Conservation (phyloP, 2,329 filamentous ascomycete species). For the Sclerotinia trifoliorum region DNA sequence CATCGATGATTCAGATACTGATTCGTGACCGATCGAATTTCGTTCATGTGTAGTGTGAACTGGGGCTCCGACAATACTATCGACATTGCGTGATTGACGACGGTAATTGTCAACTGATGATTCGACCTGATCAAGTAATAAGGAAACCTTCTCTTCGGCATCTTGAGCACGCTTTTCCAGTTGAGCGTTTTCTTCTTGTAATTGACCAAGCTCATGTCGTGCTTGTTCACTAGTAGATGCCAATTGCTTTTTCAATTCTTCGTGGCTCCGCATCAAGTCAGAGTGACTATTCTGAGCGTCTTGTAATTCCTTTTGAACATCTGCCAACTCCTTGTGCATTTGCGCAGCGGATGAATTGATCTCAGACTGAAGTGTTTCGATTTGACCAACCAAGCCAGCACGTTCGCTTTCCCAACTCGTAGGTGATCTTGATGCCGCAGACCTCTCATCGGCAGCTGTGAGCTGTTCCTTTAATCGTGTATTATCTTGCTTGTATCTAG, state of each 20-base stretch:
- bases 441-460: constrained; percentile 60
- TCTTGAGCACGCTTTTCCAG: constrained; percentile 84
- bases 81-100: constrained; percentile 64
- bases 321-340: constrained; percentile 69
- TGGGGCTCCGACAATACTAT: constrained; percentile 48
- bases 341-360: constrained; percentile 63
- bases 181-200: constrained; percentile 77
- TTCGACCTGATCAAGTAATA: constrained; percentile 92
- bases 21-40: constrained; percentile 47
- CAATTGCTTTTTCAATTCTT: constrained; percentile 58
- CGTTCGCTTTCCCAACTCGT: constrained; percentile 74
- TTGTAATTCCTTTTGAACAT: constrained; percentile 68
- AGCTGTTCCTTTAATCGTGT: constrained; percentile 78
- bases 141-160: constrained; percentile 88
- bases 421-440: constrained; percentile 45
- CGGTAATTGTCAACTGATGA: constrained; percentile 92
- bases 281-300: constrained; percentile 68
- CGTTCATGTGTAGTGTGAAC: constrained; percentile 40
- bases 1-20: constrained; percentile 58
- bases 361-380: constrained; percentile 67
- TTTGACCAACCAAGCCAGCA: constrained; percentile 61
- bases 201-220: constrained; percentile 70
- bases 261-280: constrained; percentile 54
- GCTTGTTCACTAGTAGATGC: constrained; percentile 52
- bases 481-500: constrained; percentile 87